Conservation (phyloP, 495 filamentous ascomycete species). For the Aspergillus ellipticus region DNA sequence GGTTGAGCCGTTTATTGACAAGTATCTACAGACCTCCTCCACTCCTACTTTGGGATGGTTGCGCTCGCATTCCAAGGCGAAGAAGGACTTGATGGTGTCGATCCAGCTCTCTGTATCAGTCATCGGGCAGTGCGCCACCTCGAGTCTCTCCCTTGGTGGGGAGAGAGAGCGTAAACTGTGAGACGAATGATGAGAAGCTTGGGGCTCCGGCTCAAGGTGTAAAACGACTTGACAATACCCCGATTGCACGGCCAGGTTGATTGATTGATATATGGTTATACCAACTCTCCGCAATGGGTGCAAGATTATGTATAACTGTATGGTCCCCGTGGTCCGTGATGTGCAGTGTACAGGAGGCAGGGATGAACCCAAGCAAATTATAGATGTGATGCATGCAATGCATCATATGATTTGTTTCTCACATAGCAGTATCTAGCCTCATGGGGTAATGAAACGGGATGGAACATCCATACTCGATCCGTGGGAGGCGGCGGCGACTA, state of each 20-base stretch:
- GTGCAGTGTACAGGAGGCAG: background rate
- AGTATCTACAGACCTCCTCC: conserved; percentile 66
- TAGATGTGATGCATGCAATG: conserved; percentile 8
- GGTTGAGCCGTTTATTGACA: conserved; percentile 1
- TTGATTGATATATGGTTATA: background rate
- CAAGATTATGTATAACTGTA: too few relatives aligned
- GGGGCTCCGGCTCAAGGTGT: background rate
- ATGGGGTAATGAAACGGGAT: background rate
- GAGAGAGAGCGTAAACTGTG: conserved; percentile 5
- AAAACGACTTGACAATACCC: conserved; percentile 5
- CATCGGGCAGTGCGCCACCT: conserved; percentile 39
- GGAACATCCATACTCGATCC: background rate
- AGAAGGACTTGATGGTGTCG: conserved; percentile 56
- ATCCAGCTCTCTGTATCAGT: conserved; percentile 67
- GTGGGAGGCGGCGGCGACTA: conserved; percentile 7
- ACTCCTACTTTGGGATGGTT: conserved; percentile 84
- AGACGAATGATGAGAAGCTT: too few relatives aligned
- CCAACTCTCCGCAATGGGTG: too few relatives aligned
- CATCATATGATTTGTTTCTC: conserved; percentile 5
- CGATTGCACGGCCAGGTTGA: background rate
- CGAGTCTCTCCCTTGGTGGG: conserved; percentile 40
- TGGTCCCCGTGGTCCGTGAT: background rate
- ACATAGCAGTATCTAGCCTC: background rate
- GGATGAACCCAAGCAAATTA: background rate
- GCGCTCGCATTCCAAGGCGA: conserved; percentile 67